phyloP scores from a whole-genome alignment of 2,329 filamentous ascomycete species.

The Clonostachys byssicola region DNA sequence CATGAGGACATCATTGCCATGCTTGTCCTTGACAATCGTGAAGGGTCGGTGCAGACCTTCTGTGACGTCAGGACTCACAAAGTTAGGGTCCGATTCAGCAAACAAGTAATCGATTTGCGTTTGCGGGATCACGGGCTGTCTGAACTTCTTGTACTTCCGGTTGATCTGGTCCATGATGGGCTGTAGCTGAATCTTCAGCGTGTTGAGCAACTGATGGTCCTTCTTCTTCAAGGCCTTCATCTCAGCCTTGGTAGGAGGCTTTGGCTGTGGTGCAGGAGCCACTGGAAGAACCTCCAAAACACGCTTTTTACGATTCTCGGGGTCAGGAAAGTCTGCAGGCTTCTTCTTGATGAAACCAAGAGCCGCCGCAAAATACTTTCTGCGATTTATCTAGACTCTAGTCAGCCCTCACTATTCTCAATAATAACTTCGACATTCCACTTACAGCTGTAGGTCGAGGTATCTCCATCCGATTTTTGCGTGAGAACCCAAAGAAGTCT shows the following conservation, averaged over 20 bases:
- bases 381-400: slow-evolving; percentile 48
- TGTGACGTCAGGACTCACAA: slow-evolving; percentile 53
- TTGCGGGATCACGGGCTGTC: slow-evolving; percentile 73
- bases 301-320: slow-evolving; percentile 80
- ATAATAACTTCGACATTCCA: slow-evolving; percentile 1
- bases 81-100: slow-evolving; percentile 74
- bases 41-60: slow-evolving; percentile 64
- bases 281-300: slow-evolving; percentile 73
- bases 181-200: slow-evolving; percentile 84
- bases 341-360: slow-evolving; percentile 73
- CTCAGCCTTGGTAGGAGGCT: slow-evolving; percentile 70
- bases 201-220: slow-evolving; percentile 80
- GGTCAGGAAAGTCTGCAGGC: slow-evolving; percentile 83
- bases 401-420: neutral
- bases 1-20: slow-evolving; percentile 71
- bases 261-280: slow-evolving; percentile 67
- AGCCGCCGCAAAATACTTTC: slow-evolving; percentile 74
- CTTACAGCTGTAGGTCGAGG: slow-evolving; percentile 59
- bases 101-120: slow-evolving; percentile 75
- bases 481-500: slow-evolving; percentile 83
- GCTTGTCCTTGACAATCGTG: slow-evolving; percentile 73
- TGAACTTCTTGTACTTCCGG: slow-evolving; percentile 82
- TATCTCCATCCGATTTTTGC: slow-evolving; percentile 71
- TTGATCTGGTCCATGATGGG: slow-evolving; percentile 98
- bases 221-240: slow-evolving; percentile 74